Conservation (phyloP, 2,329 filamentous ascomycete species). For the Beauveria asiatica region DNA sequence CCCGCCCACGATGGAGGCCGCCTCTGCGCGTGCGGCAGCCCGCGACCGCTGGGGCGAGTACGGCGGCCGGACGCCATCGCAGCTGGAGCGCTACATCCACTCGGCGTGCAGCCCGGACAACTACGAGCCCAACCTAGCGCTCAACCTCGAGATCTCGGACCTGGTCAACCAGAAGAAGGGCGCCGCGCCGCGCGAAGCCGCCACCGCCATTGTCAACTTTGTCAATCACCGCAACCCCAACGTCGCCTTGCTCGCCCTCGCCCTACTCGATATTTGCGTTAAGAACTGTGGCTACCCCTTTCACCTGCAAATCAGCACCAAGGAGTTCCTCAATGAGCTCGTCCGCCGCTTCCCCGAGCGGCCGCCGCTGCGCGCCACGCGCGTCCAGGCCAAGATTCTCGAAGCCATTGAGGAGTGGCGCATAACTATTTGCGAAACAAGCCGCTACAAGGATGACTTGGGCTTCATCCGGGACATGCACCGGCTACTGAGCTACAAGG, state of each 20-base stretch:
- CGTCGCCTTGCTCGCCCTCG: constrained; percentile 80
- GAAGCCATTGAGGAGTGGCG: constrained; percentile 98
- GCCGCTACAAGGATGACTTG: constrained; percentile 91
- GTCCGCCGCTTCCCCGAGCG: constrained; percentile 92
- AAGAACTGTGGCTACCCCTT: constrained; percentile 99
- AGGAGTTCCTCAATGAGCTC: constrained; percentile 97
- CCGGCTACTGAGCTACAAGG: constrained; percentile 88
- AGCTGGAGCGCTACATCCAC: constrained; percentile 90
- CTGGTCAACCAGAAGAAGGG: constrained; percentile 97
- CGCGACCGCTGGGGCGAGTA: constrained; percentile 87
- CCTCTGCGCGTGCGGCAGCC: constrained; percentile 88
- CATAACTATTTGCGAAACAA: constrained; percentile 95
- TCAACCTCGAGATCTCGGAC: constrained; percentile 94
- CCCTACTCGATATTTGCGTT: constrained; percentile 94
- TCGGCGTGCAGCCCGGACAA: constrained; percentile 96
- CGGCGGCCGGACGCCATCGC: constrained; percentile 69
- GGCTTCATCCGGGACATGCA: constrained; percentile 98
- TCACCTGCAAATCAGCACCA: constrained; percentile 95
- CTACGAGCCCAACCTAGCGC: constrained; percentile 92
- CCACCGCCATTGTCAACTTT: constrained; percentile 83
- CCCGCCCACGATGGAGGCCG: constrained; percentile 67
- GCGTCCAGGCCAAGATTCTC: constrained; percentile 86
- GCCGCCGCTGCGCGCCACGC: constrained; percentile 74
- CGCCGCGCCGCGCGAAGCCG: constrained; percentile 87
- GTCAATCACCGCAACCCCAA: constrained; percentile 97